Conservation (phyloP, 2,329 filamentous ascomycete genomes). For the Alternaria brassicicola region DNA sequence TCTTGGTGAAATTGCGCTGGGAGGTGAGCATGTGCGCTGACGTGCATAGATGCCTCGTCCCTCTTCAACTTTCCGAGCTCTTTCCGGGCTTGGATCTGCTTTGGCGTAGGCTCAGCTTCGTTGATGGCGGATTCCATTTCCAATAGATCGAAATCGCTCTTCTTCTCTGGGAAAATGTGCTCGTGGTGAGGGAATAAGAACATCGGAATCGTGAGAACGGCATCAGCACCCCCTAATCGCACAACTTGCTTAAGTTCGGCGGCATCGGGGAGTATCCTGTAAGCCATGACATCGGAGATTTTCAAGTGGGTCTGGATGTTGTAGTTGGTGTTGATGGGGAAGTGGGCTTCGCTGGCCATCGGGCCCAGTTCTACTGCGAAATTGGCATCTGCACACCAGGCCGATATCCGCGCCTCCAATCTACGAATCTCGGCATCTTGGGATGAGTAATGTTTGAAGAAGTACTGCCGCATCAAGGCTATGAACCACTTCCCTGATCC, state of each 20-base stretch:
- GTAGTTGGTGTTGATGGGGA: conserved; percentile 57
- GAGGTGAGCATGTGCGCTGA: conserved; percentile 57
- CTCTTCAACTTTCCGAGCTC: conserved; percentile 51
- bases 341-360: conserved; percentile 54
- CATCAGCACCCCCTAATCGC: conserved; percentile 59
- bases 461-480: conserved; percentile 53
- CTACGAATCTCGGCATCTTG: conserved; percentile 53
- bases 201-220: conserved; percentile 55
- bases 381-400: conserved; percentile 60
- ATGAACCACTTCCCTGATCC: conserved; percentile 60
- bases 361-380: conserved; percentile 58
- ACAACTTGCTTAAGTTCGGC: conserved; percentile 57
- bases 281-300: conserved; percentile 58
- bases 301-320: conserved; percentile 56
- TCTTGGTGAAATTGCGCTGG: conserved; percentile 59
- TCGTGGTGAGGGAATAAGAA: conserved; percentile 62
- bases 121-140: conserved; percentile 49
- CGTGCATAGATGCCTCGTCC: conserved; percentile 57
- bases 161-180: conserved; percentile 55
- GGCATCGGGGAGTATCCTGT: conserved; percentile 53
- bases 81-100: conserved; percentile 50
- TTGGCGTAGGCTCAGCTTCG: conserved; percentile 53
- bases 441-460: conserved; percentile 58
- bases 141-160: conserved; percentile 43
- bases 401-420: conserved; percentile 55